Conservation (phyloP, 2,329 filamentous ascomycete species). For the Fusarium zealandicum region DNA sequence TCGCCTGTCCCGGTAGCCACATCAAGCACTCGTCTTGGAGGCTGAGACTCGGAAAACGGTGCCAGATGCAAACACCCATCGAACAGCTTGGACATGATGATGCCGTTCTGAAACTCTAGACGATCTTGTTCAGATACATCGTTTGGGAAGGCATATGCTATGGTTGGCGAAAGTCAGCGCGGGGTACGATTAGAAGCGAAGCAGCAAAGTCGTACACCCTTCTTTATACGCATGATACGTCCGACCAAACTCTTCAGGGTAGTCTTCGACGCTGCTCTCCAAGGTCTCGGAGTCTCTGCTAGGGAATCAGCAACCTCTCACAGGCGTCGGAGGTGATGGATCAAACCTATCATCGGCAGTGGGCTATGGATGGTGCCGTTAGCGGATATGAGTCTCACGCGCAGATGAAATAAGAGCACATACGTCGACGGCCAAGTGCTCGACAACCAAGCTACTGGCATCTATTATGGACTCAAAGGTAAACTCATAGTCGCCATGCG, state of each 20-base stretch:
- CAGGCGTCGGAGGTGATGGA: background rate
- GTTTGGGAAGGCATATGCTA: slow-evolving; percentile 5
- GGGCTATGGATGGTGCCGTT: background rate
- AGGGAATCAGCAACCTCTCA: background rate
- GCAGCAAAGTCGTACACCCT: background rate
- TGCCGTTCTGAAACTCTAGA: background rate
- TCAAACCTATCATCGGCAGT: background rate
- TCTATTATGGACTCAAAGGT: slow-evolving; percentile 1
- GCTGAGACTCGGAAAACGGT: background rate
- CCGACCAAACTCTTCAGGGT: background rate
- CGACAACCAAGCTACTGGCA: background rate
- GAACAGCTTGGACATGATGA: slow-evolving; percentile 1
- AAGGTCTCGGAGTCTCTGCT: background rate
- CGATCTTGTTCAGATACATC: background rate
- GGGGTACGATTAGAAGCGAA: background rate
- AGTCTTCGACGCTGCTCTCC: background rate
- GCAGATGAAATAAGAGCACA: background rate
- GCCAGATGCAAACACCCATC: background rate
- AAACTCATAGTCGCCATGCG: background rate
- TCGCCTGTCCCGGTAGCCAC: slow-evolving; percentile 1
- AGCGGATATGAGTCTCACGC: background rate
- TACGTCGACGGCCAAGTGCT: background rate
- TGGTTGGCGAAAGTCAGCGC: background rate
- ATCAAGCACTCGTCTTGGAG: slow-evolving; percentile 2
- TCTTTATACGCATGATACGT: background rate